Evolutionary conservation across 2,329 filamentous ascomycete species (phyloP), one percentile per base, ranked within the genome.

Genomic region (Fusarium buharicum): DNA sequence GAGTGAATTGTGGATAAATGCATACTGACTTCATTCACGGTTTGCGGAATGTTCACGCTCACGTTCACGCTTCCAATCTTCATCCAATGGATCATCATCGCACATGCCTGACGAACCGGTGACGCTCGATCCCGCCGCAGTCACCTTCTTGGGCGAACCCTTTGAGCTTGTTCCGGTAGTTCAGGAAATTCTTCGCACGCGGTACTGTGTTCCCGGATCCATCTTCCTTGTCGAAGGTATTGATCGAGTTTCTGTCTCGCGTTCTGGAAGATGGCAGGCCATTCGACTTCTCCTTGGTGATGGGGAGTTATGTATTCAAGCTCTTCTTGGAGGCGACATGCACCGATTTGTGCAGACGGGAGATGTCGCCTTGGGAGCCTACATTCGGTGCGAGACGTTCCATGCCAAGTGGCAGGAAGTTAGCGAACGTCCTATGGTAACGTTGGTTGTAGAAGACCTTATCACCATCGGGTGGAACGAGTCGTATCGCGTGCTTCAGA

Each of bases 231-330:
- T 86, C 33, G 81, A 83, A 55, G 75, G 73, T 40, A 55, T 83
- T n/a, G 75, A 81, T 12, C 48, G 64, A 14, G 58, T 76, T 1
- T 68, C 77, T 1, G 71, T 80, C 0, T 74, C 78, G 1, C 50
- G 60, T 6, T 73, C 69, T 3, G 72, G 66, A 14, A 68, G 75
- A 69, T 80, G 79, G 76, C 79, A 81, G 28, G 74, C 76, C 2
- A 66, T 84, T 1, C 76, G 82, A 3, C 62, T 86, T 11, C 50
- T 85, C 0, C 76, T 86, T 0, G 80, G 83, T 33, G 84, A 86
- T 60, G 82, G 83, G 1, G 75, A 81, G 64, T 69, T 84, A 4
- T 85, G 81, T 61, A 76, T 86, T n/a, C 83, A 86, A 68, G 82
- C 82, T 0, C 70, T 86, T 8, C 69, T 85, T 37, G 70, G 72